Conservation (phyloP, 148 eudicot species). For the Oxyria digyna region DNA sequence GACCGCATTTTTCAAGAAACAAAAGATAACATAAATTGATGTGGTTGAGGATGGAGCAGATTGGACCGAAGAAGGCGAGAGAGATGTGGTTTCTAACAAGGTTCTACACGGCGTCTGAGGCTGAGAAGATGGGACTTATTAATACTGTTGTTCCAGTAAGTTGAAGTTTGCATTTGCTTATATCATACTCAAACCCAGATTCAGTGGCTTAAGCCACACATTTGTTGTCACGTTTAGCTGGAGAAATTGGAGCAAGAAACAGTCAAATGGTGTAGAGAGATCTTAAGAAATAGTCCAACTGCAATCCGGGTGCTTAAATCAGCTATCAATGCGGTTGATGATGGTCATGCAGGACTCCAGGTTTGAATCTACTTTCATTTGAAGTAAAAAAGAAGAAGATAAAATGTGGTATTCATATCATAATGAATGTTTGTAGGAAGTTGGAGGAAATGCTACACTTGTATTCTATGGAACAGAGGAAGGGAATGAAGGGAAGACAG, state of each 20-base stretch:
- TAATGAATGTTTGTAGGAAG: conserved; percentile 25
- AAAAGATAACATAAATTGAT: neutral
- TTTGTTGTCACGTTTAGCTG: conserved; percentile 24
- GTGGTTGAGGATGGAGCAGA: conserved; percentile 20
- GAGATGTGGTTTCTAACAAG: conserved; percentile 94
- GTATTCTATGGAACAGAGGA: conserved; percentile 89
- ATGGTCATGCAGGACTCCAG: conserved; percentile 98
- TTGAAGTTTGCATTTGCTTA: neutral
- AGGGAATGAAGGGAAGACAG: conserved; percentile 80
- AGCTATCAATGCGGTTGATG: conserved; percentile 85
- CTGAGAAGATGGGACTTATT: conserved; percentile 88
- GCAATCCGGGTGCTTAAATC: conserved; percentile 84
- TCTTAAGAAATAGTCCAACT: conserved; percentile 81
- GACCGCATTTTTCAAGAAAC: neutral
- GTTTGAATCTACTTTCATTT: conserved; percentile 16
- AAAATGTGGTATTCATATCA: no score
- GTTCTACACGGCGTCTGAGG: conserved; percentile 79
- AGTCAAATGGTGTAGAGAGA: conserved; percentile 87
- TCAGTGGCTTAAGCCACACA: neutral
- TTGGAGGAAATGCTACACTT: conserved; percentile 87
- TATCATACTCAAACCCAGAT: neutral
- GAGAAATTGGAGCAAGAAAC: conserved; percentile 85
- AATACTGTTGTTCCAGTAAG: conserved; percentile 94
- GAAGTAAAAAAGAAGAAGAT: neutral
- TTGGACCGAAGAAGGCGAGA: conserved; percentile 92